phyloP scores from a whole-genome alignment of 768 basidiomycete species.

The Wakefieldia striispora region DNA sequence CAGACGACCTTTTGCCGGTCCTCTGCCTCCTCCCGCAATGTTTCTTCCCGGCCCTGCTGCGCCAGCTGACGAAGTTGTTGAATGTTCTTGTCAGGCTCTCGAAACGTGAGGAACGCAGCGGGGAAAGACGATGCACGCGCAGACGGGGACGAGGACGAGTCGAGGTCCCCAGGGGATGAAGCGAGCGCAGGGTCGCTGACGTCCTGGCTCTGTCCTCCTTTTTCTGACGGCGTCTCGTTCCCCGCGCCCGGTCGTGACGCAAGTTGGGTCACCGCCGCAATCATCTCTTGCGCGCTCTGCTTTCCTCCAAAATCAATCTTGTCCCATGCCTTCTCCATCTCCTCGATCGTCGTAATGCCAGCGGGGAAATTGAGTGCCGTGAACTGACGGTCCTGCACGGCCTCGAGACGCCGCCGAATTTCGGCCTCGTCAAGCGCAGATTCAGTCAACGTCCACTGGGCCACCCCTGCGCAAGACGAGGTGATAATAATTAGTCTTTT shows the following conservation, averaged over 20 bases:
- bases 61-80: conserved; percentile 46
- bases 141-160: neutral
- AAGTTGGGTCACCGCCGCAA: neutral
- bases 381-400: conserved; percentile 42
- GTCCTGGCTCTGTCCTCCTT: no score
- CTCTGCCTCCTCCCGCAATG: conserved; percentile 36
- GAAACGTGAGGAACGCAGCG: conserved; percentile 31
- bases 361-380: conserved; percentile 48
- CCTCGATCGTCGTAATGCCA: conserved; percentile 34
- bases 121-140: conserved; percentile 9
- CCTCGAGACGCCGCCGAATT: conserved; percentile 37
- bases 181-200: no score
- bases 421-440: conserved; percentile 32
- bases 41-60: conserved; percentile 42
- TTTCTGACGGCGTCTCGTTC: no score
- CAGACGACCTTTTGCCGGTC: conserved; percentile 49
- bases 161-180: no score
- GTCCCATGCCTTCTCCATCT: conserved; percentile 33
- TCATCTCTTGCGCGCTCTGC: conserved; percentile 1
- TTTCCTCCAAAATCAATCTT: conserved; percentile 28
- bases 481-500: no score
- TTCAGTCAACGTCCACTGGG: conserved; percentile 55
- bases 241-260: neutral
- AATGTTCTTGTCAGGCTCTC: conserved; percentile 33
- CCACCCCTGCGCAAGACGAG: conserved; percentile 46